phyloP scores from a whole-genome alignment of 2,329 filamentous ascomycete species.

The Zasmidium angulare region DNA sequence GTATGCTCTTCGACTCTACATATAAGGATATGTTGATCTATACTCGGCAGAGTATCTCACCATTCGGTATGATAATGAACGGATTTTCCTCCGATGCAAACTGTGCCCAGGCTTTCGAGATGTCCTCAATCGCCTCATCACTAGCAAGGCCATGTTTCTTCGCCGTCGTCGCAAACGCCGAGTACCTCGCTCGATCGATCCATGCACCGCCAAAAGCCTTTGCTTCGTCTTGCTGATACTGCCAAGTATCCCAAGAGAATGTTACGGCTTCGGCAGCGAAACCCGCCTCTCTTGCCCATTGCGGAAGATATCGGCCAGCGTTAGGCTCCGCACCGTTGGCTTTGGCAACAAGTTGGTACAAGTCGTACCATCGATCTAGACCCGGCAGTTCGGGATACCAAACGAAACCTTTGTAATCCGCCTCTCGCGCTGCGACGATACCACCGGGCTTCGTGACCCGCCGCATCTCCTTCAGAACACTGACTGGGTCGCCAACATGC shows the following conservation, averaged over 20 bases:
- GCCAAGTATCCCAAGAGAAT: slow-evolving; percentile 9
- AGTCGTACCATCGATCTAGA: slow-evolving; percentile 20
- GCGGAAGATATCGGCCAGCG: slow-evolving; percentile 9
- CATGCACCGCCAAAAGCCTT: background rate
- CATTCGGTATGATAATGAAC: slow-evolving; percentile 2
- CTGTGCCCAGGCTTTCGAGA: slow-evolving; percentile 3
- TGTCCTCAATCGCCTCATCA: slow-evolving; percentile 1
- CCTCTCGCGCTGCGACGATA: slow-evolving; percentile 35
- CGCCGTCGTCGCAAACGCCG: slow-evolving; percentile 8
- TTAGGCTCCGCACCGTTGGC: slow-evolving; percentile 16
- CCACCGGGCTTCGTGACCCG: slow-evolving; percentile 35
- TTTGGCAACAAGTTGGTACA: slow-evolving; percentile 11
- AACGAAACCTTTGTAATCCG: slow-evolving; percentile 33
- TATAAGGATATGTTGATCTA: too few species aligned
- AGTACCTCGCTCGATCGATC: slow-evolving; percentile 3
- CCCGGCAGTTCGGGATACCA: slow-evolving; percentile 28
- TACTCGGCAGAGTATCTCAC: slow-evolving; percentile 3
- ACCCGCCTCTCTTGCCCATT: slow-evolving; percentile 12
- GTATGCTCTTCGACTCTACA: too few species aligned
- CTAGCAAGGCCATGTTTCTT: slow-evolving; percentile 1
- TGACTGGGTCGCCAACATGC: slow-evolving; percentile 28
- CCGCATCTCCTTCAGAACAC: slow-evolving; percentile 33
- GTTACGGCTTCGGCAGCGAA: slow-evolving; percentile 9
- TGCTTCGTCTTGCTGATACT: slow-evolving; percentile 8
- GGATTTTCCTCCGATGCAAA: background rate